phyloP scores from a whole-genome alignment of 345 rosid genomes.

The Dimocarpus longan region DNA sequence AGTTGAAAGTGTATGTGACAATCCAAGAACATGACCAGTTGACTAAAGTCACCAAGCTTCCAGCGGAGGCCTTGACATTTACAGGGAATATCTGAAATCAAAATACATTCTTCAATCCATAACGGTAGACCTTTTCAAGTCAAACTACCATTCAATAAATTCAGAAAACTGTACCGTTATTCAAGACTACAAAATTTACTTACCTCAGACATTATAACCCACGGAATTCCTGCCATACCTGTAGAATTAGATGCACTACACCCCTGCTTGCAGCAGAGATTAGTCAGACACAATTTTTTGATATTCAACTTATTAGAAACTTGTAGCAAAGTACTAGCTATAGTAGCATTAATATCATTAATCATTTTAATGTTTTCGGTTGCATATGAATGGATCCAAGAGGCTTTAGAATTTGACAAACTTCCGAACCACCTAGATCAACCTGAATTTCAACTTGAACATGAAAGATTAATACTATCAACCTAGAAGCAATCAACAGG shows the following conservation, averaged over 20 bases:
- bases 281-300: neutral
- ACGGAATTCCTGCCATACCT: slow-evolving; percentile 62
- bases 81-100: slow-evolving; percentile 48
- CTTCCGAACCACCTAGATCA: no score
- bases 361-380: neutral
- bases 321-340: no score
- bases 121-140: neutral
- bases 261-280: slow-evolving; percentile 37
- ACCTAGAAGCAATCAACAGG: neutral
- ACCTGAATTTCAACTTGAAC: no score
- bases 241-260: slow-evolving; percentile 27
- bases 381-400: neutral
- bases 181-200: neutral
- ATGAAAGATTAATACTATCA: no score
- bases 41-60: slow-evolving; percentile 46
- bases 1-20: slow-evolving; percentile 45
- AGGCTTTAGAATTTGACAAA: no score
- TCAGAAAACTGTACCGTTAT: neutral
- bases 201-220: slow-evolving; percentile 77
- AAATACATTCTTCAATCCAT: neutral
- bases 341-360: neutral
- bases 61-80: slow-evolving; percentile 51
- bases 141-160: neutral
- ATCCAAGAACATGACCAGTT: slow-evolving; percentile 47
- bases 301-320: neutral